Evolutionary conservation across 2,329 filamentous ascomycete species (phyloP), one percentile per base, ranked within the genome.

Genomic region (Amauroascus niger): DNA sequence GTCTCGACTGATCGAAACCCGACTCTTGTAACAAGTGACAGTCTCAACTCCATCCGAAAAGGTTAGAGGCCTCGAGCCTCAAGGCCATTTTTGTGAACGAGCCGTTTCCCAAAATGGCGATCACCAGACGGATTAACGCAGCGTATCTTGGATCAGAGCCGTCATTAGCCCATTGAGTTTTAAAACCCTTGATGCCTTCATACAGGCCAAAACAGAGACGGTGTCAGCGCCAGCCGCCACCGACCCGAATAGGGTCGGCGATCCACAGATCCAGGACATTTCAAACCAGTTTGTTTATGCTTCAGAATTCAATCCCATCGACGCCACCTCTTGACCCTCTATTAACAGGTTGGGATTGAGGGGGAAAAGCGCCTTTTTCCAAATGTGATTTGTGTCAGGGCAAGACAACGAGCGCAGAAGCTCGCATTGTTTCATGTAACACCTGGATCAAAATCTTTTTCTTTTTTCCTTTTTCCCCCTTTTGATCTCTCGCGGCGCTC

Each of bases 221-320:
- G 57, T 59, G 47, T 59, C 57, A 60, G 44, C 48, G 54, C 43
- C 35, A 33, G 55, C 52, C 55, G 48, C 49, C 49, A 44, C 49
- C 8, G 39, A 35, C 20, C 47, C 47, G 11, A 24, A 16, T 28
- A 49, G 6, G 47, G 22, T 22, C 28, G 47, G 14, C 47, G 47
- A 49, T 49, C 47, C 47, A 40, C 30, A n/a, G 49, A 13, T n/a
- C 14, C 39, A 44, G 49, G 39, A 35, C 49, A 52, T 52, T 52
- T 43, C 39, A 44, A n/a, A 45, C 39, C 37, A 39, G 49, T 52
- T 52, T 52, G 49, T 52, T 52, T 52, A 52, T 52, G 49, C 49
- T 53, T 57, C 33, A 49, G 45, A 49, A 52, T 50, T 35, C 49
- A 33, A 32, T 24, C 18, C 49, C 49, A 32, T 44, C 22, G 35